Conservation (phyloP, 179 eudicot genomes). For the Spergularia azorica region DNA sequence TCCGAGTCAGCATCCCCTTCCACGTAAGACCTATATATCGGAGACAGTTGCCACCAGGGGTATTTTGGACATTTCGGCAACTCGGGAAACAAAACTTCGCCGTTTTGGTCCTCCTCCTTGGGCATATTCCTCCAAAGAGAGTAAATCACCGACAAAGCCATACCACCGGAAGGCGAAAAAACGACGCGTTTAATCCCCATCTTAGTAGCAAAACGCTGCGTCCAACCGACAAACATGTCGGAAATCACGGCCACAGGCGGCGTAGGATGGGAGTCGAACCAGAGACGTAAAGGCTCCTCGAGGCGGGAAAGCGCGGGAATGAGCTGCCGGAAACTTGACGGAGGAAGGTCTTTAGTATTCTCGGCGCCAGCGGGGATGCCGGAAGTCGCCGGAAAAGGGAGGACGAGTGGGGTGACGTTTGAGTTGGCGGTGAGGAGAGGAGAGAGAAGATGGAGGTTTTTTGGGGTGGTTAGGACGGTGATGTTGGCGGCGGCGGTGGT, state of each 20-base stretch:
- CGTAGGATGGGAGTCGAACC: conserved; percentile 41
- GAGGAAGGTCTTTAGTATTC: conserved; percentile 42
- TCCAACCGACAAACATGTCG: conserved; percentile 57
- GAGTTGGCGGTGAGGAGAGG: conserved; percentile 33
- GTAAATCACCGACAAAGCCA: conserved; percentile 33
- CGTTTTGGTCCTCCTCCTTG: conserved; percentile 18
- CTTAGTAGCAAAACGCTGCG: conserved; percentile 37
- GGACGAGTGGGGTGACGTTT: conserved; percentile 37
- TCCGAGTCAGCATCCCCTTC: conserved; percentile 50
- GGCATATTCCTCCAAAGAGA: conserved; percentile 46
- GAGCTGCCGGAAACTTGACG: conserved; percentile 14
- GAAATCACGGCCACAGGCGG: conserved; percentile 51
- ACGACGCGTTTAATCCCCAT: conserved; percentile 40
- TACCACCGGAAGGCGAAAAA: conserved; percentile 47
- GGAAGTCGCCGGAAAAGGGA: conserved; percentile 37
- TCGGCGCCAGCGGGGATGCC: conserved; percentile 30
- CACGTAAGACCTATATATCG: conserved; percentile 36
- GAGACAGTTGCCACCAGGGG: conserved; percentile 63
- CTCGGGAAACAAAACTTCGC: conserved; percentile 20
- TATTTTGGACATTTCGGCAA: conserved; percentile 48
- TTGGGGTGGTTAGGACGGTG: conserved; percentile 47
- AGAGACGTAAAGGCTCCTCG: conserved; percentile 30
- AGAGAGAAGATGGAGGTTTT: conserved; percentile 32
- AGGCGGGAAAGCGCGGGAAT: conserved; percentile 31
- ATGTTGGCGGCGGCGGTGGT: conserved; percentile 20